Evolutionary conservation across 2,329 filamentous ascomycete genomes (phyloP), one percentile per base, ranked within the genome.

Genomic region (Hymenoscyphus albidus): DNA sequence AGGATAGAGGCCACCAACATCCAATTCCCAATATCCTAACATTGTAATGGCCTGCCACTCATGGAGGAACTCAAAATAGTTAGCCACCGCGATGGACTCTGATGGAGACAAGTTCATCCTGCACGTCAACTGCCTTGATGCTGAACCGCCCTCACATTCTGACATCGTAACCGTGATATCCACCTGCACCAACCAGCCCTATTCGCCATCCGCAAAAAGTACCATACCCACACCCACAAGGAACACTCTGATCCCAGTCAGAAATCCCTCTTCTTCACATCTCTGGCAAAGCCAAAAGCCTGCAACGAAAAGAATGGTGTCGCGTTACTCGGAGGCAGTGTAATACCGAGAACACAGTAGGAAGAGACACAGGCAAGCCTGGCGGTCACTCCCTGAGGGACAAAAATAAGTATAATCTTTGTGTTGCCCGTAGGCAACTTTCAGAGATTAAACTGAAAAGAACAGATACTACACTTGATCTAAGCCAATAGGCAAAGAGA

Each of bases 401-500:
- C 82, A 91, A 91, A 89, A 90, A 93, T 92, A 84, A 83, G 88
- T 86, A 86, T 91, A 93, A 93, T 91, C 88, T 86, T 82, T 84
- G 85, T 85, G 82, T 82, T 81, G 82, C 86, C 68, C 83, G 81
- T 64, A 48, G 58, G 38, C 38, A 58, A 55, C 62, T 64, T 64
- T 64, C 62, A 64, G 62, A 64, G 62, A 92, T 93, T 93, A 93
- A 93, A 92, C 90, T 93, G 88, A 92, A 90, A 92, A 93, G 90
- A 93, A 93, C 89, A 92, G 89, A 71, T 71, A 92, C 89, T 92
- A 92, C 88, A 92, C 88, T 91, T 92, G 89, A 92, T 92, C 89
- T 92, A 90, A 90, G 86, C 86, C 83, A 85, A 82, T 82, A 77
- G 78, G 78, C 79, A 81, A 82, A 82, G 79, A 81, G 79, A 81